Evolutionary conservation across 805 yeast genomes (phyloP).

Genomic region (Kodamaea kaohsiungensis): DNA sequence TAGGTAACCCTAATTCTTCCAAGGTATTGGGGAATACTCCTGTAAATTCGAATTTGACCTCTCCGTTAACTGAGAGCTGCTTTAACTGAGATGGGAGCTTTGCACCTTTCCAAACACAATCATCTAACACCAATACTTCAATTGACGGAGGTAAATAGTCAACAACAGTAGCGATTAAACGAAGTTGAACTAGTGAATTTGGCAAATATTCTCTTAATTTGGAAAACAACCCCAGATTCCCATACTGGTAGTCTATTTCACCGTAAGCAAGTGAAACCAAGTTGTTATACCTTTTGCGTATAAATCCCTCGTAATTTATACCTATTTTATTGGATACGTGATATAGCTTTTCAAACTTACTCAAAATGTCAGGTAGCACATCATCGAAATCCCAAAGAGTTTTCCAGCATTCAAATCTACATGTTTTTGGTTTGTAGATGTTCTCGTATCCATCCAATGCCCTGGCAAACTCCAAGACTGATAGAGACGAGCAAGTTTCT

Average conservation of each 20-base stretch:
- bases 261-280: neutral
- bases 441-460: neutral
- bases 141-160: neutral
- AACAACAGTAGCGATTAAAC: neutral
- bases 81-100: neutral
- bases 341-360: neutral
- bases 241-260: neutral
- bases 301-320: neutral
- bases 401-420: neutral
- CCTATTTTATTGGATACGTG: neutral
- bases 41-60: neutral
- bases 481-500: neutral
- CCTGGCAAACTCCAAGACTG: neutral
- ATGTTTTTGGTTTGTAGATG: neutral
- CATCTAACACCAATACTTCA: neutral
- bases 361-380: neutral
- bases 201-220: neutral
- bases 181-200: neutral
- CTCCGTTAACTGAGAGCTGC: neutral
- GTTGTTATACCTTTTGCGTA: neutral
- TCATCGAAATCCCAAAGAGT: neutral
- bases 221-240: neutral
- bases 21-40: neutral
- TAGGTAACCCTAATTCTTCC: neutral
- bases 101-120: neutral